phyloP scores from a whole-genome alignment of 2,329 filamentous ascomycete genomes.

The Claviceps sp. region DNA sequence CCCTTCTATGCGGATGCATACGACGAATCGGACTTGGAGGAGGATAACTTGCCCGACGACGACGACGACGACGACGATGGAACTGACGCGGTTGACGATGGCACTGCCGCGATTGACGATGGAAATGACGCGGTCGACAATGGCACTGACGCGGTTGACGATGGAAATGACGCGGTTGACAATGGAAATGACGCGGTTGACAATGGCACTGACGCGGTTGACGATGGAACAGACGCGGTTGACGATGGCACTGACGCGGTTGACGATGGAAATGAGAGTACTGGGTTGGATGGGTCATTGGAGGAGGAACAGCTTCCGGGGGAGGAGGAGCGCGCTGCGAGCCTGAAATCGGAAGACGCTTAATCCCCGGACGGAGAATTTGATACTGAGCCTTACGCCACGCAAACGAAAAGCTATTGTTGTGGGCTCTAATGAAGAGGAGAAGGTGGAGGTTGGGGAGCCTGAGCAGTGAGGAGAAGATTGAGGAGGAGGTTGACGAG shows the following conservation, averaged over 20 bases:
- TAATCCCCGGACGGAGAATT: background rate
- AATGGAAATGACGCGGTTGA: slow-evolving; percentile 11
- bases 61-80: no score
- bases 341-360: no score
- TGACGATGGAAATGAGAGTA: slow-evolving; percentile 15
- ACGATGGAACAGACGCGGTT: slow-evolving; percentile 13
- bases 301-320: no score
- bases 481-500: no score
- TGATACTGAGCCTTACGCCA: no score
- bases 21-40: background rate
- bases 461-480: no score
- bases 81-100: slow-evolving; percentile 19
- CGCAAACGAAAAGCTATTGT: no score
- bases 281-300: no score
- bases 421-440: background rate
- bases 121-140: slow-evolving; percentile 17
- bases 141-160: slow-evolving; percentile 23
- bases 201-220: slow-evolving; percentile 27
- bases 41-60: no score
- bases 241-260: slow-evolving; percentile 13
- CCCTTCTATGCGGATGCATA: no score
- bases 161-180: no score
- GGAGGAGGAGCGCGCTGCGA: no score
- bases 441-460: slow-evolving; percentile 2
- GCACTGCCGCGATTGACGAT: slow-evolving; percentile 27